Evolutionary conservation across 106 monocot species (phyloP).

Genomic region (Vanilla planifolia): DNA sequence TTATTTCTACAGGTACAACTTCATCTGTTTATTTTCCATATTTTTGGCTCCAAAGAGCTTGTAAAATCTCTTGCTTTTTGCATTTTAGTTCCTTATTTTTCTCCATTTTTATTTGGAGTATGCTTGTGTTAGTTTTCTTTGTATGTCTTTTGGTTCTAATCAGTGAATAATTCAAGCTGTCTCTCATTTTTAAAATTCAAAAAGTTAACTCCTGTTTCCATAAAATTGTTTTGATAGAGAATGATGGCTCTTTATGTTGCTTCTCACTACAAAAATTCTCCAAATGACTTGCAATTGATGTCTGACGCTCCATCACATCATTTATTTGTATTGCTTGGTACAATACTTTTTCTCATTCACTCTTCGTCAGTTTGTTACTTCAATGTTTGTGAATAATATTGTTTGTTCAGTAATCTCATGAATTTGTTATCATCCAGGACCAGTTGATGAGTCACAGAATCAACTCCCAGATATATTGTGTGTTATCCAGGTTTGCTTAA

Average conservation of each 20-base stretch:
- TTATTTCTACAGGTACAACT: conserved; percentile 80
- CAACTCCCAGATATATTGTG: conserved; percentile 96
- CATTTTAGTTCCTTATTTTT: not conserved
- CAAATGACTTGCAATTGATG: conserved; percentile 99
- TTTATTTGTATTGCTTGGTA: conserved; percentile 98
- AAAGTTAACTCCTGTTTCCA: conserved; percentile 1
- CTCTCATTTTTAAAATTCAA: not conserved
- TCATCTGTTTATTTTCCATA: not conserved
- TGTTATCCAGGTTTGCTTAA: conserved; percentile 68
- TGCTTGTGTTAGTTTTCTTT: conserved; percentile 1
- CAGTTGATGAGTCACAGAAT: conserved; percentile 87
- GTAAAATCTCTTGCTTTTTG: too few species aligned
- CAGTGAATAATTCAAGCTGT: not conserved
- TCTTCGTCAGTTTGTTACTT: not conserved
- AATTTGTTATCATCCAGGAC: too few species aligned
- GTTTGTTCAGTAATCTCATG: too few species aligned
- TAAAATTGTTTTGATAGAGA: conserved; percentile 34
- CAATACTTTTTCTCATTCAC: not conserved
- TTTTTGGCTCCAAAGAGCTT: not conserved
- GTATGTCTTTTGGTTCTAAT: not conserved
- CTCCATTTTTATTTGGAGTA: not conserved
- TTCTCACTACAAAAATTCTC: conserved; percentile 99
- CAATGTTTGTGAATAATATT: conserved; percentile 1
- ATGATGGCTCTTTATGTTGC: conserved; percentile 99
- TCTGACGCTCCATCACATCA: conserved; percentile 99